Evolutionary conservation across 139 green algal genomes (phyloP).

Genomic region (Ettlia oleoabundans): DNA sequence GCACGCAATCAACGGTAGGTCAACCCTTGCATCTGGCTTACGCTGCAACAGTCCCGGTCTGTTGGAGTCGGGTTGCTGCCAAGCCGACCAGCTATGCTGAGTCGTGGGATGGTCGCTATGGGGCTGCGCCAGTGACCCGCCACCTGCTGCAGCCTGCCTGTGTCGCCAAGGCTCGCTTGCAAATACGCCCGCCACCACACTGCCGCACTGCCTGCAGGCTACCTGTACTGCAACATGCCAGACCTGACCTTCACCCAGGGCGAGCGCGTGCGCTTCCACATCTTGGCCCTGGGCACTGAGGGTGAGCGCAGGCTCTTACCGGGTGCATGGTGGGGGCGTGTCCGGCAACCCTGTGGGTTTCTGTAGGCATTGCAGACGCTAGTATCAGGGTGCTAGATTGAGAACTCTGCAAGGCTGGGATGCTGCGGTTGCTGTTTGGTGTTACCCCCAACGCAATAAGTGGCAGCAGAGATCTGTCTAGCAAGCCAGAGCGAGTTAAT

Average conservation of each 20-base stretch:
- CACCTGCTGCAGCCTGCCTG: too few relatives aligned
- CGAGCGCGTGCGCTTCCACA: constrained; percentile 49
- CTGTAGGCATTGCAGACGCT: too few relatives aligned
- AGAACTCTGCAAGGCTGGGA: background rate
- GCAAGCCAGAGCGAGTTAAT: too few relatives aligned
- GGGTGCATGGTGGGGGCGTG: background rate
- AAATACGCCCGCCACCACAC: too few relatives aligned
- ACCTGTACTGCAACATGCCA: constrained; percentile 68
- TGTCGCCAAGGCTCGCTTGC: background rate
- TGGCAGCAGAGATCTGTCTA: too few relatives aligned
- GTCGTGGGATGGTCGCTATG: too few relatives aligned
- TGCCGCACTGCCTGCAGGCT: constrained; percentile 25
- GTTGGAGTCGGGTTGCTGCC: too few relatives aligned
- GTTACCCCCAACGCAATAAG: too few relatives aligned
- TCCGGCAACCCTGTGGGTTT: too few relatives aligned
- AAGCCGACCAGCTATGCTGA: too few relatives aligned
- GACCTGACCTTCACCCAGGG: constrained; percentile 41
- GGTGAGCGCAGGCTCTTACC: background rate
- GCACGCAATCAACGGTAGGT: constrained; percentile 63
- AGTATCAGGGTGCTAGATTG: background rate
- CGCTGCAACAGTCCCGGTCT: too few relatives aligned
- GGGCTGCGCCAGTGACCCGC: background rate
- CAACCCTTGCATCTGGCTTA: background rate
- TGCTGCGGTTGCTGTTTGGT: too few relatives aligned
- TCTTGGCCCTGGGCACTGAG: constrained; percentile 64